Evolutionary conservation across 352 stramenopile genomes (phyloP), one percentile per base, ranked within the genome.

Genomic region (Thraustochytrium striatum): DNA sequence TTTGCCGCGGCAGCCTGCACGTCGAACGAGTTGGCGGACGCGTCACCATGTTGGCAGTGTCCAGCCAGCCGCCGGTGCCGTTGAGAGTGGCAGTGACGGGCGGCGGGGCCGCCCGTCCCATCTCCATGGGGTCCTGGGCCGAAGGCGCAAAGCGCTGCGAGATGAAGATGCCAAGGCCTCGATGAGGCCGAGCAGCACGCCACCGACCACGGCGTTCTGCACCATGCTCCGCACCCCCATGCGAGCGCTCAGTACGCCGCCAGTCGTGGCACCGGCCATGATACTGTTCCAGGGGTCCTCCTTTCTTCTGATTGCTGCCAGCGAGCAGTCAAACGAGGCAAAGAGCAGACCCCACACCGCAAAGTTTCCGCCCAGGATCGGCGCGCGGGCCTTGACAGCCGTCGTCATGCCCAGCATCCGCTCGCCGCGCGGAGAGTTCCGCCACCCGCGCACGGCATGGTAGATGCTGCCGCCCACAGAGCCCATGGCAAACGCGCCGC

Each of bases 261-360:
- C 96, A 0, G 96, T 99, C 55, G 93, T 92, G 16, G 93, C 95
- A 32, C 96, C 96, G 36, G 92, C 93, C 44, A 98, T 85, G 78
- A 99, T 99, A n/a, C 94, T 97, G 85, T 99, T 99, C 95, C 95
- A 99, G 50, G 96, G 94, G 89, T 99, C 96, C 89, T 99, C 96
- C 87, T 97, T 98, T 86, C 96, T 92, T 85, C 96, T 92, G 72
- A 99, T 85, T 38, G 93, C 92, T 61, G 96, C 95, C 50, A 99
- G 91, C 32, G 91, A 94, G 86, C 96, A 99, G 87, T 99, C 96
- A 82, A 95, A 99, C 47, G 90, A 94, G 36, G 95, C 97, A 87
- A 99, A 99, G 5, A 98, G 87, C 75, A 96, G 87, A 53, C 96
- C 96, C 96, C 96, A 99, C 30, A 97, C 91, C 0, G 92, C 92